Conservation (phyloP, 2,329 filamentous ascomycete species). For the Colletotrichum paranaense region DNA sequence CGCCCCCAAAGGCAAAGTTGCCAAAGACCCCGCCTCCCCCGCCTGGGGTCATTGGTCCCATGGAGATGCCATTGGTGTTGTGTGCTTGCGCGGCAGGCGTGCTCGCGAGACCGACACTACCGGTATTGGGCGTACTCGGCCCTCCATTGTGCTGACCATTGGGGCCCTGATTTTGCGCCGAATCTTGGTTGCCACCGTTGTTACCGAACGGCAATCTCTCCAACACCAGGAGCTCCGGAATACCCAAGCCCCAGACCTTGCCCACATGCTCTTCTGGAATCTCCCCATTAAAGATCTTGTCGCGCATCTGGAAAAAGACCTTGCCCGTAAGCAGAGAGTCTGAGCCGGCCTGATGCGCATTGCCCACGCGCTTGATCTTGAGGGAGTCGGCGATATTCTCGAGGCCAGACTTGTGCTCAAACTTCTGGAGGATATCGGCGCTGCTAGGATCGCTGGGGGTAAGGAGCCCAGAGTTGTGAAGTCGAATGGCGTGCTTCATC, state of each 20-base stretch:
- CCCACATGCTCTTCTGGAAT: constrained; percentile 86
- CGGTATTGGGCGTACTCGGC: constrained; percentile 78
- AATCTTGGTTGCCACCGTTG: constrained; percentile 43
- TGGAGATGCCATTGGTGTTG: constrained; percentile 66
- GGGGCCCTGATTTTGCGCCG: constrained; percentile 50
- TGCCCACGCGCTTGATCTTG: constrained; percentile 87
- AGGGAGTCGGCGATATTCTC: constrained; percentile 95
- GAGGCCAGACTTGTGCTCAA: constrained; percentile 90
- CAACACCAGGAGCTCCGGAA: constrained; percentile 67
- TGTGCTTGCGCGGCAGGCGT: constrained; percentile 62
- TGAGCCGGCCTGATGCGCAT: constrained; percentile 91
- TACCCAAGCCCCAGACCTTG: constrained; percentile 93
- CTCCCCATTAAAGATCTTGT: constrained; percentile 85
- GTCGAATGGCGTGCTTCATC: constrained; percentile 86
- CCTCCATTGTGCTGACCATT: constrained; percentile 58
- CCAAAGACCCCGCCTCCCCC: constrained; percentile 81
- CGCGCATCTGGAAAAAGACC: constrained; percentile 93
- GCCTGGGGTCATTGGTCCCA: constrained; percentile 83
- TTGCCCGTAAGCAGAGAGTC: constrained; percentile 93
- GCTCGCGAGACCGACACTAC: constrained; percentile 57
- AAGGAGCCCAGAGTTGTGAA: constrained; percentile 72
- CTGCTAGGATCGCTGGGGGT: constrained; percentile 73
- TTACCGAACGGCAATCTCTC: constrained; percentile 47
- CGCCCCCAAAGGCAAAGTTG: constrained; percentile 69
- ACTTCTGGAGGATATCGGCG: constrained; percentile 81